phyloP scores from a whole-genome alignment of 1,284 basidiomycete genomes.

The Pseudomicrostroma phylloplanum region DNA sequence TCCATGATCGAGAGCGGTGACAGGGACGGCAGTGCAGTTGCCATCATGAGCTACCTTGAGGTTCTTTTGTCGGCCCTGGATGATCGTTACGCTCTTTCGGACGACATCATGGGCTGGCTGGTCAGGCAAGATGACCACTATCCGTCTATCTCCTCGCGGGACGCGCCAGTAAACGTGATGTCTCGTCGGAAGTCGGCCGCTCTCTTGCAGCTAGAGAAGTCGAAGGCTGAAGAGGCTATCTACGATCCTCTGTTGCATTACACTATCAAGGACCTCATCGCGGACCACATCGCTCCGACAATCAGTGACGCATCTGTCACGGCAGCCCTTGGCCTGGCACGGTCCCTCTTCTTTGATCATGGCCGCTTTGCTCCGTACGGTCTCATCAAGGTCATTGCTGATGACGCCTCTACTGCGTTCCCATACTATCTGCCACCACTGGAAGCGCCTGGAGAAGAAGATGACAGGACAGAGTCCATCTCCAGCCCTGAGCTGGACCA shows the following conservation, averaged over 20 bases:
- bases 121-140: slow-evolving; percentile 11
- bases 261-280: slow-evolving; percentile 28
- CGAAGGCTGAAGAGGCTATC: neutral
- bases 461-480: slow-evolving; percentile 8
- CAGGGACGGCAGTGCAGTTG: slow-evolving; percentile 83
- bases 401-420: slow-evolving; percentile 19
- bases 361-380: slow-evolving; percentile 23
- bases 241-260: slow-evolving; percentile 2
- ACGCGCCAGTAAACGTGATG: neutral
- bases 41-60: slow-evolving; percentile 96
- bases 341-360: slow-evolving; percentile 28
- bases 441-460: slow-evolving; percentile 1
- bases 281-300: slow-evolving; percentile 21
- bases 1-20: slow-evolving; percentile 89
- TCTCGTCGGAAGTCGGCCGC: neutral
- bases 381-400: slow-evolving; percentile 11
- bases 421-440: slow-evolving; percentile 11
- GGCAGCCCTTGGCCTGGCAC: slow-evolving; percentile 29
- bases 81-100: slow-evolving; percentile 29
- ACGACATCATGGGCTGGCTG: slow-evolving; percentile 33
- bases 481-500: neutral
- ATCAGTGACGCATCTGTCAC: slow-evolving; percentile 20
- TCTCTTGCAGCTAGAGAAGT: neutral
- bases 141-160: no score
- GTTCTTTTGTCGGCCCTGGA: slow-evolving; percentile 33